phyloP scores from a whole-genome alignment of 2,329 filamentous ascomycete genomes.

The Hysterium pulicare region DNA sequence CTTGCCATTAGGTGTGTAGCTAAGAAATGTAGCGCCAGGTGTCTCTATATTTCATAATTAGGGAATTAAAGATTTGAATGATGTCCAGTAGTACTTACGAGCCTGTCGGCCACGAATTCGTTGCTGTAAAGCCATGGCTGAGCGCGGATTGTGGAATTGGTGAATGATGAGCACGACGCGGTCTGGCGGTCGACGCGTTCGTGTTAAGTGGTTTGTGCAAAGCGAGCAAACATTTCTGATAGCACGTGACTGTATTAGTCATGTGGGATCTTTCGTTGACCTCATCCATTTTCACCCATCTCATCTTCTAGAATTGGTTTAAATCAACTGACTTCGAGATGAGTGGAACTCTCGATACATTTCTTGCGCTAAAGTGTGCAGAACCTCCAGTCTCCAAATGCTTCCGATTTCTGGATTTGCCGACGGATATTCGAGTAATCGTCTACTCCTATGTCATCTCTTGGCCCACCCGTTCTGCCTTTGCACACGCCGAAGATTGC shows the following conservation, averaged over 20 bases:
- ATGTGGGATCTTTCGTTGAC: too few species aligned
- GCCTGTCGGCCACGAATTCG: conserved; percentile 30
- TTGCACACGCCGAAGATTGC: background rate
- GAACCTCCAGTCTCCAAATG: background rate
- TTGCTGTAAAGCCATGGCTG: conserved; percentile 14
- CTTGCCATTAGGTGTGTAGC: conserved; percentile 84
- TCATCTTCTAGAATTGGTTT: too few species aligned
- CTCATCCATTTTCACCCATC: too few species aligned
- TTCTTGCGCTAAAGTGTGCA: too few species aligned
- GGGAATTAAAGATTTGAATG: conserved; percentile 4
- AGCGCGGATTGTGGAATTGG: background rate
- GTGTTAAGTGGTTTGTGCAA: too few species aligned
- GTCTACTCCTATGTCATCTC: conserved; percentile 4
- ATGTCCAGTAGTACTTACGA: conserved; percentile 18
- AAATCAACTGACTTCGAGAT: too few species aligned
- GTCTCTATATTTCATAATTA: conserved; percentile 55
- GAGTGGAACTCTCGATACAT: too few species aligned
- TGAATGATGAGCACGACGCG: too few species aligned
- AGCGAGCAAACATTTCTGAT: too few species aligned
- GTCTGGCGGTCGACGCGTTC: too few species aligned
- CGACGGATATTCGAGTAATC: conserved; percentile 6
- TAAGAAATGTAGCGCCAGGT: conserved; percentile 78
- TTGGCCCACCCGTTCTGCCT: conserved; percentile 3
- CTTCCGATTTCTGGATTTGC: conserved; percentile 6
- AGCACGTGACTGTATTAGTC: too few species aligned